phyloP scores from a whole-genome alignment of 225 moss, liverwort and hornwort genomes.

The Marchantia polymorpha region DNA sequence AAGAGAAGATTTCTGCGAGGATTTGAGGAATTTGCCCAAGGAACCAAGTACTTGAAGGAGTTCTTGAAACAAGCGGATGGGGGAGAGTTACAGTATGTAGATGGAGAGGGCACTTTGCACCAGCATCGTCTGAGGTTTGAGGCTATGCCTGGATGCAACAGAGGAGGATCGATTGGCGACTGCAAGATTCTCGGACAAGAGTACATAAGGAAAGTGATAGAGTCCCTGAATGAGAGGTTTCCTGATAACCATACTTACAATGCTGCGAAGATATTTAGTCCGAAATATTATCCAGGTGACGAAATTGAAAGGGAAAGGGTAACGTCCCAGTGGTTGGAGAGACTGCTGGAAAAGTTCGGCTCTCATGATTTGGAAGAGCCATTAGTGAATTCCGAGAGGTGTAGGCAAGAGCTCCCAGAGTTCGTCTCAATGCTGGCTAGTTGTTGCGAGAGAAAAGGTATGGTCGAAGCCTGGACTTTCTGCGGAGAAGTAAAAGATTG shows the following conservation, averaged over 20 bases:
- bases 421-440: slow-evolving; percentile 35
- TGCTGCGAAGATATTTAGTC: slow-evolving; percentile 30
- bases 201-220: slow-evolving; percentile 24
- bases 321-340: slow-evolving; percentile 31
- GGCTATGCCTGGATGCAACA: slow-evolving; percentile 26
- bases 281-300: slow-evolving; percentile 25
- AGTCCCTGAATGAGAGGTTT: slow-evolving; percentile 27
- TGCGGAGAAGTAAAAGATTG: slow-evolving; percentile 31
- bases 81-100: slow-evolving; percentile 27
- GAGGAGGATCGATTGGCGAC: slow-evolving; percentile 29
- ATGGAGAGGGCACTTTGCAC: slow-evolving; percentile 26
- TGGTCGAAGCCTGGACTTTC: slow-evolving; percentile 34
- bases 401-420: slow-evolving; percentile 28
- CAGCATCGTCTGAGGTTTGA: slow-evolving; percentile 27
- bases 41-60: slow-evolving; percentile 29
- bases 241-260: slow-evolving; percentile 23
- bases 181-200: slow-evolving; percentile 31
- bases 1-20: slow-evolving; percentile 30
- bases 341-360: slow-evolving; percentile 26
- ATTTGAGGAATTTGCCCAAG: slow-evolving; percentile 27
- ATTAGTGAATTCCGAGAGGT: slow-evolving; percentile 25
- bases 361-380: slow-evolving; percentile 23
- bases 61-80: slow-evolving; percentile 27
- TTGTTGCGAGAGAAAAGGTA: slow-evolving; percentile 32
- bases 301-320: slow-evolving; percentile 27